These are phyloP conservation scores for Venturia asperata DNA, from an alignment of 2,329 filamentous ascomycete species.

Conservation along the genomic window DNA sequence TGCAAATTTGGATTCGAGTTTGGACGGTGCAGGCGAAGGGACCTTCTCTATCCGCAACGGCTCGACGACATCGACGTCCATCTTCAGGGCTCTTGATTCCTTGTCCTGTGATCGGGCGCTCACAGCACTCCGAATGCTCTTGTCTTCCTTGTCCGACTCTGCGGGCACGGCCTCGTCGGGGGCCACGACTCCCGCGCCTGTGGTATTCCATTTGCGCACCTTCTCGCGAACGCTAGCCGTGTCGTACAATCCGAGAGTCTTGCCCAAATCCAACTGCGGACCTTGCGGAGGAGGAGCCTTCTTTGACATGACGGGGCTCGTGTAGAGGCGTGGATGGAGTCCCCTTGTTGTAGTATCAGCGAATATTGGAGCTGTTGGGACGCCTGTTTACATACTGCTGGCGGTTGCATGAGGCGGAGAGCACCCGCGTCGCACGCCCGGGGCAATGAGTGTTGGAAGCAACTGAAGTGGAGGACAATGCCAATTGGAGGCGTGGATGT, in stretches of 20 bases:
- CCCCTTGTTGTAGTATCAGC: background rate
- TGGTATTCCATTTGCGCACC: slow-evolving; percentile 77
- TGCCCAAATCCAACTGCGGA: slow-evolving; percentile 39
- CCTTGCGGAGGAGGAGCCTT: slow-evolving; percentile 4
- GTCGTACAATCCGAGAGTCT: slow-evolving; percentile 54
- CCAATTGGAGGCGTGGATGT: background rate
- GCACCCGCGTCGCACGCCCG: slow-evolving; percentile 1
- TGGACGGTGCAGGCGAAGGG: background rate
- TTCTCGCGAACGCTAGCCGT: slow-evolving; percentile 55
- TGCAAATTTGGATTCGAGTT: background rate
- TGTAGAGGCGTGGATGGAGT: background rate
- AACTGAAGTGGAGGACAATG: background rate
- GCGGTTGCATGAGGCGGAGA: slow-evolving; percentile 6
- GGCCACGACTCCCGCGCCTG: slow-evolving; percentile 59
- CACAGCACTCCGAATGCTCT: slow-evolving; percentile 6
- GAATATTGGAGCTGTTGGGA: background rate
- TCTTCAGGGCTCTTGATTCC: background rate
- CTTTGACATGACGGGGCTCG: background rate
- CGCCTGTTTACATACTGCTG: slow-evolving; percentile 4
- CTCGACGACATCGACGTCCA: slow-evolving; percentile 9
- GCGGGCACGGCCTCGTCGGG: slow-evolving; percentile 37
- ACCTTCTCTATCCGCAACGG: slow-evolving; percentile 9
- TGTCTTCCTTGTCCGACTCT: slow-evolving; percentile 17
- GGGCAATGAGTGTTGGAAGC: background rate
- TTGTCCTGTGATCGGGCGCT: slow-evolving; percentile 20